Conservation (phyloP, 352 stramenopile genomes). For the Pythium sp. region DNA sequence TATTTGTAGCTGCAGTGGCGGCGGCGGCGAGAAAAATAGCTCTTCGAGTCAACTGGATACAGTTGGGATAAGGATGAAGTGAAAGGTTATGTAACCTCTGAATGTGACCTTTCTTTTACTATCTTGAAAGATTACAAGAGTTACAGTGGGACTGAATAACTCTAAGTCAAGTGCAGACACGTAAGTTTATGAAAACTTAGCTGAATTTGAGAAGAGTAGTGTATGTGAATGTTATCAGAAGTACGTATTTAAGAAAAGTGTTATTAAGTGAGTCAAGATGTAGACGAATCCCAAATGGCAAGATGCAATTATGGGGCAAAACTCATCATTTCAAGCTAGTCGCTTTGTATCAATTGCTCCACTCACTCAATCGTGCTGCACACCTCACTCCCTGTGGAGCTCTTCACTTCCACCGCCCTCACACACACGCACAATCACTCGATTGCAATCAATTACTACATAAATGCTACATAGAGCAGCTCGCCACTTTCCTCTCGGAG, state of each 20-base stretch:
- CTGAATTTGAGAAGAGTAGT: neutral
- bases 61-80: neutral
- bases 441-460: neutral
- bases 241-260: neutral
- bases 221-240: neutral
- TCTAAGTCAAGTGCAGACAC: neutral
- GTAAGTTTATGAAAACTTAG: neutral
- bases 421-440: neutral
- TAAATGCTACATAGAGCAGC: neutral
- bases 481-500: neutral
- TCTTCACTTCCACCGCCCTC: neutral
- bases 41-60: neutral
- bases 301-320: neutral
- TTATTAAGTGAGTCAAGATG: neutral
- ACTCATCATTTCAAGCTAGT: neutral
- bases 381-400: neutral
- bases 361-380: neutral
- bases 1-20: neutral
- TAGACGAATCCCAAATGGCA: neutral
- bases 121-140: neutral
- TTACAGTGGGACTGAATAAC: neutral
- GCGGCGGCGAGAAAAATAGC: neutral
- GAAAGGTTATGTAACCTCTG: neutral
- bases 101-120: neutral
- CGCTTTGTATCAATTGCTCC: neutral